phyloP scores from a whole-genome alignment of 345 rosid species.

The Garcia nutans region DNA sequence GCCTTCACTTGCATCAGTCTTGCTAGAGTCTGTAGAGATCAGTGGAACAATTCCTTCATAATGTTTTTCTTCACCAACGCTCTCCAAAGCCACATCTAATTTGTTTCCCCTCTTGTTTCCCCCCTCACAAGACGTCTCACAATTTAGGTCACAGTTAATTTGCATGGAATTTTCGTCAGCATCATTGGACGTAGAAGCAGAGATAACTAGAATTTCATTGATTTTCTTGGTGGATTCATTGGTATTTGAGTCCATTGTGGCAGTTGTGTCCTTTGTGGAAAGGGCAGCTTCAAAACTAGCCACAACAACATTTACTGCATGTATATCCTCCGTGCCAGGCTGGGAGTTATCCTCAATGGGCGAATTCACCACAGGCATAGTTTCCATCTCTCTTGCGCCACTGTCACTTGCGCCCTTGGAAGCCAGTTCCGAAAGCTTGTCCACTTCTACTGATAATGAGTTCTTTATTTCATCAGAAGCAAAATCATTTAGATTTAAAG shows the following conservation, averaged over 20 bases:
- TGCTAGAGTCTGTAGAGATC: background rate
- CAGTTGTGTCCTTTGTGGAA: conserved; percentile 8
- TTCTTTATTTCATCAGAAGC: conserved; percentile 4
- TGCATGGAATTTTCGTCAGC: background rate
- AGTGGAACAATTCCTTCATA: conserved; percentile 3
- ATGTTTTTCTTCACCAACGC: conserved; percentile 10
- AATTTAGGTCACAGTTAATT: conserved; percentile 10
- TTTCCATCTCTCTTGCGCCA: conserved; percentile 9
- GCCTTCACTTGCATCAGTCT: conserved; percentile 11
- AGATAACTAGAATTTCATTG: background rate
- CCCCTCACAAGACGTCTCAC: conserved; percentile 6
- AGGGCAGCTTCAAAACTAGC: conserved; percentile 15
- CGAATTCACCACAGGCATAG: conserved; percentile 4
- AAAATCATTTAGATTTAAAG: background rate
- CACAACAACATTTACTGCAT: conserved; percentile 8
- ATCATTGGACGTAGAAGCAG: background rate
- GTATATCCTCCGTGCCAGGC: background rate
- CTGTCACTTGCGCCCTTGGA: conserved; percentile 6
- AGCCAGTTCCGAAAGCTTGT: background rate
- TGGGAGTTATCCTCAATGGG: conserved; percentile 2
- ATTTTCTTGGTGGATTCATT: background rate
- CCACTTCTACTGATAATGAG: conserved; percentile 1
- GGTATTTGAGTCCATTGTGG: conserved; percentile 6
- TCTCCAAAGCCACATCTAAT: background rate
- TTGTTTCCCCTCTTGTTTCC: background rate